Conservation (phyloP, 2,329 filamentous ascomycete species). For the Trichoderma oligosporum region DNA sequence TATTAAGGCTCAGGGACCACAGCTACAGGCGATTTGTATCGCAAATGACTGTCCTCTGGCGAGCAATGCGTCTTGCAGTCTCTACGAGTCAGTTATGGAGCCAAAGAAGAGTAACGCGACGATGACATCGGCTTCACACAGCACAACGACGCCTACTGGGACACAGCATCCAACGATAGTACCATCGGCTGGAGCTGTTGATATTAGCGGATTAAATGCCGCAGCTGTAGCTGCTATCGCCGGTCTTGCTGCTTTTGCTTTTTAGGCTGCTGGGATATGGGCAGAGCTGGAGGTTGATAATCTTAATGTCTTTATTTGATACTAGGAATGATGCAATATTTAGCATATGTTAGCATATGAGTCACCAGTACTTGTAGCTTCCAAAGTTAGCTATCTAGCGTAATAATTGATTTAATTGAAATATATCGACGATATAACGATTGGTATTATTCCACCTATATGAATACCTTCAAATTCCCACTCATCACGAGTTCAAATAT, state of each 20-base stretch:
- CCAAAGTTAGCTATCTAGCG: too few species aligned
- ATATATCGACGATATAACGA: too few species aligned
- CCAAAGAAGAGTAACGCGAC: constrained; percentile 14
- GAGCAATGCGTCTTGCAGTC: constrained; percentile 42
- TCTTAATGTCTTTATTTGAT: too few species aligned
- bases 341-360: too few species aligned
- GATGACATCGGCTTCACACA: not conserved
- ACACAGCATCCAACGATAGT: constrained; percentile 12
- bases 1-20: constrained; percentile 42
- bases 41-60: constrained; percentile 46
- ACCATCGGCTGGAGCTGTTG: constrained; percentile 27
- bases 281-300: too few species aligned
- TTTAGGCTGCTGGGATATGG: too few species aligned
- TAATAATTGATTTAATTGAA: too few species aligned
- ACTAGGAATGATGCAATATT: too few species aligned
- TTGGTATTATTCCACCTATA: too few species aligned
- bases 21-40: constrained; percentile 56
- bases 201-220: constrained; percentile 25
- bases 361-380: too few species aligned
- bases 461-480: too few species aligned
- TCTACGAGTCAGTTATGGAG: constrained; percentile 36
- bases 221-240: constrained; percentile 25
- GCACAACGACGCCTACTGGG: not conserved
- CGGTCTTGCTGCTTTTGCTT: constrained; percentile 29
- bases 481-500: too few species aligned